Percentiles rank a stretch among this genome's conserved stretches.
phyloP scores from a whole-genome alignment of 129 eudicot genomes.

The Chrysanthemum lavandulifolium region DNA sequence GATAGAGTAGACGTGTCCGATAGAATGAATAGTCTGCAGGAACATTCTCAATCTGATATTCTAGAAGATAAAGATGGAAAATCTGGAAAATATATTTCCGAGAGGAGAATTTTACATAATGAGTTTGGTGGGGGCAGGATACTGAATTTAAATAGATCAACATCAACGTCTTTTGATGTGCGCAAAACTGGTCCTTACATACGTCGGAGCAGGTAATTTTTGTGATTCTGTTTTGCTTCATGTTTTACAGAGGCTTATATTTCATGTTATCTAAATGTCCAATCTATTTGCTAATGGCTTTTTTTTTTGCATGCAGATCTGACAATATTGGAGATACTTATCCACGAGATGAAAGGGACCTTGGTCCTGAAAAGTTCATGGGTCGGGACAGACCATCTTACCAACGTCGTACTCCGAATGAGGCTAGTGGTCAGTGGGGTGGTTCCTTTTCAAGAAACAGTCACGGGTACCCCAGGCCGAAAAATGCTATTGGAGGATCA shows the following conservation, averaged over 20 bases:
- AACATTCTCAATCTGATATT: conserved; percentile 20
- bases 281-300: not conserved
- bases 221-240: conserved; percentile 1
- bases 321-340: conserved; percentile 24
- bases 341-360: conserved; percentile 43
- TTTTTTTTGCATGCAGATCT: conserved; percentile 31
- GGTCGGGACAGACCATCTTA: conserved; percentile 32
- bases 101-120: conserved; percentile 19
- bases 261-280: not conserved
- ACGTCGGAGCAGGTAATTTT: conserved; percentile 25
- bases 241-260: not conserved
- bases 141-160: conserved; percentile 36
- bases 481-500: conserved; percentile 37
- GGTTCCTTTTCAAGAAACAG: conserved; percentile 43
- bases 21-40: conserved; percentile 20
- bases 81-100: conserved; percentile 9
- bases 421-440: conserved; percentile 33
- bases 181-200: conserved; percentile 21
- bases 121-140: conserved; percentile 26
- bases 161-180: conserved; percentile 23
- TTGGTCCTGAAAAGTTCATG: conserved; percentile 32
- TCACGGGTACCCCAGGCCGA: conserved; percentile 42
- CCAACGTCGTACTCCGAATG: conserved; percentile 16
- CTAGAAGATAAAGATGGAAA: conserved; percentile 27
- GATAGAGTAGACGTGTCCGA: conserved; percentile 18